Percentiles rank a stretch among this genome's conserved stretches.
These are phyloP conservation scores for Neofusicoccum ribis DNA, from an alignment of 2,329 filamentous ascomycete species.

Conservation along the genomic window DNA sequence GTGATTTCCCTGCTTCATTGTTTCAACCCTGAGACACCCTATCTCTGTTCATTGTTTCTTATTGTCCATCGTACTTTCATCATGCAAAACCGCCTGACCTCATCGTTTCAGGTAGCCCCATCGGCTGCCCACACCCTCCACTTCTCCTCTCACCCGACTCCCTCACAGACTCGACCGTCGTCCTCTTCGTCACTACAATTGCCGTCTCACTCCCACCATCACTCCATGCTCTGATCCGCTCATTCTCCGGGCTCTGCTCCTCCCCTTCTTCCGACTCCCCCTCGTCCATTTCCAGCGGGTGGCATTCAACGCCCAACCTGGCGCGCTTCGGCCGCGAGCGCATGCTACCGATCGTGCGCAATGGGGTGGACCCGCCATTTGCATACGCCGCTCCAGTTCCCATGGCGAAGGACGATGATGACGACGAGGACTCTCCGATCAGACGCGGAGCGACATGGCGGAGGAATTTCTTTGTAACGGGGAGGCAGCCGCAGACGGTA, in stretches of 20 bases:
- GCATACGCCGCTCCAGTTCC: neutral
- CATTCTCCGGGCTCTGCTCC: neutral
- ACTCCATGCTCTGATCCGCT: neutral
- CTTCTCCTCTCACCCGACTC: neutral
- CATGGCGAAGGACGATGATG: neutral
- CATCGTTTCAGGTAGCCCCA: no score
- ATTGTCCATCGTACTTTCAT: no score
- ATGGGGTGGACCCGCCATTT: neutral
- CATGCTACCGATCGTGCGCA: neutral
- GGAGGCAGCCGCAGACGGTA: conserved; percentile 45
- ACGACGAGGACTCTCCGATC: neutral
- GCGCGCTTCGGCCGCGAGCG: neutral
- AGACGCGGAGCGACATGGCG: conserved; percentile 32
- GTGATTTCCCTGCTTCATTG: no score
- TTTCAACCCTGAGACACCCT: no score
- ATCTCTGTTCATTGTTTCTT: no score
- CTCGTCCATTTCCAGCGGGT: neutral
- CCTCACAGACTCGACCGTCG: neutral
- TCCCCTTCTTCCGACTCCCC: neutral
- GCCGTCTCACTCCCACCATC: neutral
- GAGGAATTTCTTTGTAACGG: conserved; percentile 44
- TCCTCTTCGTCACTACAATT: neutral
- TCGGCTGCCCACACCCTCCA: no score
- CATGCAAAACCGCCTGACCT: no score
- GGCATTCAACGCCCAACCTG: no score